A percentile compares a stretch with the other conserved stretches of the same genome.
phyloP scores from a whole-genome alignment of 2,329 filamentous ascomycete genomes.

The Hypoxylon sp. region DNA sequence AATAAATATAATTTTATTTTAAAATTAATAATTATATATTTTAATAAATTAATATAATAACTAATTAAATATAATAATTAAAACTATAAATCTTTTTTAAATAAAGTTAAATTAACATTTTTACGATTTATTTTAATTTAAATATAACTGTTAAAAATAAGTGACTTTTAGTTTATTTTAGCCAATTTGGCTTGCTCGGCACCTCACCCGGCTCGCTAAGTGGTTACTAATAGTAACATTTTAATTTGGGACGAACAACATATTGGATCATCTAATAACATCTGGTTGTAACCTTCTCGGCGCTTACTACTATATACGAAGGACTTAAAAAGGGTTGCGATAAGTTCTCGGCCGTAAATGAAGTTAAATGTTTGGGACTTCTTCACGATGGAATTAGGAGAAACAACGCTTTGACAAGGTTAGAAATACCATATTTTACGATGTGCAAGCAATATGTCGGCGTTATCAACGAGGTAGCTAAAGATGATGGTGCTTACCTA shows the following conservation, averaged over 20 bases:
- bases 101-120: too few relatives aligned
- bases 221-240: too few relatives aligned
- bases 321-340: not conserved
- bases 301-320: not conserved
- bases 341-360: constrained; percentile 5
- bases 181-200: too few relatives aligned
- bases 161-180: too few relatives aligned
- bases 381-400: not conserved
- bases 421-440: not conserved
- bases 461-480: not conserved
- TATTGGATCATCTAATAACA: not conserved
- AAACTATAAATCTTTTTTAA: too few relatives aligned
- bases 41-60: too few relatives aligned
- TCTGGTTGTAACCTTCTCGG: not conserved
- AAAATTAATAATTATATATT: too few relatives aligned
- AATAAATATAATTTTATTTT: too few relatives aligned
- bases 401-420: not conserved
- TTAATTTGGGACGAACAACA: constrained; percentile 21
- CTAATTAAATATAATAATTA: too few relatives aligned
- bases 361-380: not conserved
- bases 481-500: not conserved
- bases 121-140: too few relatives aligned
- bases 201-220: too few relatives aligned
- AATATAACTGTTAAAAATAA: too few relatives aligned
- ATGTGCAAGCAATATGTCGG: not conserved